phyloP scores from a whole-genome alignment of 306 rosid genomes.

The Cucurbita pepo region DNA sequence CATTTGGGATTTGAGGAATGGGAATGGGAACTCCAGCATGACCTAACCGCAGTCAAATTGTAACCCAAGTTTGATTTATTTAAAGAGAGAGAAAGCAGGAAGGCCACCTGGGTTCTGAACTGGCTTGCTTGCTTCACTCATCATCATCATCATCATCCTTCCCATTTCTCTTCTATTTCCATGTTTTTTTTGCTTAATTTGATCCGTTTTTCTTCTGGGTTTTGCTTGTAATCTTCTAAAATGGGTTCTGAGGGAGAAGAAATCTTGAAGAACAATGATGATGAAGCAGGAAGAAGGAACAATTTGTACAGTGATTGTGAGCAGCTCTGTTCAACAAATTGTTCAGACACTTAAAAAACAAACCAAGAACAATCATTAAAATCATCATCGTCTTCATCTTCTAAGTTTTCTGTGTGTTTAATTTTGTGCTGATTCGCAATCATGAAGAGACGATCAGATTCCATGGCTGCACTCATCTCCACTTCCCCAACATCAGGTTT shows the following conservation, averaged over 20 bases:
- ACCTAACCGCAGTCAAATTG: conserved; percentile 13
- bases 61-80: conserved; percentile 10
- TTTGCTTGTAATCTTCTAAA: neutral
- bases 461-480: conserved; percentile 28
- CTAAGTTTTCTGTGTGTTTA: neutral
- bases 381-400: neutral
- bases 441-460: conserved; percentile 42
- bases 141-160: neutral
- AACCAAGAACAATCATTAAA: neutral
- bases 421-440: neutral
- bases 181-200: neutral
- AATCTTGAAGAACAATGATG: neutral
- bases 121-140: neutral
- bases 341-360: no score
- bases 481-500: conserved; percentile 40
- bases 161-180: neutral
- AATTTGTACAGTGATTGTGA: neutral
- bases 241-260: conserved; percentile 1
- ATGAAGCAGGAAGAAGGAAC: neutral
- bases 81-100: conserved; percentile 1
- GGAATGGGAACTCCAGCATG: neutral
- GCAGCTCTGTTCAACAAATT: neutral
- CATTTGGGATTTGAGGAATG: neutral
- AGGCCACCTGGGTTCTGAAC: neutral
- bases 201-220: neutral